phyloP scores from a whole-genome alignment of 1,139 yeast genomes.

The Hemisphaericaspora subhashii region DNA sequence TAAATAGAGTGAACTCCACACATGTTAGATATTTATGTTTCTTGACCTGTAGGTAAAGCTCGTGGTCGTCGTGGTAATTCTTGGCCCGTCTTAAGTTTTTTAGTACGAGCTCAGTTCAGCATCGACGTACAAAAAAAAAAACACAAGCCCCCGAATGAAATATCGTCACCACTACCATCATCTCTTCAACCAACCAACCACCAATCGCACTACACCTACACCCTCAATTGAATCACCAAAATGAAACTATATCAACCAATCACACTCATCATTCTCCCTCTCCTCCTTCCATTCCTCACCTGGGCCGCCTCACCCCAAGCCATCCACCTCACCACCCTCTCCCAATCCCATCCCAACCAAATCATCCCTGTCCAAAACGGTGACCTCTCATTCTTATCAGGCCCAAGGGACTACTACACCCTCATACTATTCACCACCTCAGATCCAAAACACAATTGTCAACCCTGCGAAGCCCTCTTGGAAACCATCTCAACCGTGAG shows the following conservation, averaged over 20 bases:
- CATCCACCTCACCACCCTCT: conserved; percentile 13
- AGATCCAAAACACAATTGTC: conserved; percentile 34
- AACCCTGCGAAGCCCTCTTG: conserved; percentile 22
- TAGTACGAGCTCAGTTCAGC: no score
- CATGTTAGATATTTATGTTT: background rate
- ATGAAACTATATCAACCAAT: background rate
- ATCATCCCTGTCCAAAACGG: conserved; percentile 33
- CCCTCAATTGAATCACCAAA: background rate
- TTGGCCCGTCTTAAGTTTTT: no score
- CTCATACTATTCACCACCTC: conserved; percentile 37
- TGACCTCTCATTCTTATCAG: conserved; percentile 31
- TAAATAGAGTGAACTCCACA: background rate
- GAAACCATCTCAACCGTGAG: conserved; percentile 39
- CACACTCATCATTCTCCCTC: background rate
- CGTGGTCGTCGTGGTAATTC: no score
- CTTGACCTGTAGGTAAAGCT: no score
- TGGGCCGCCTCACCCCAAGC: conserved; percentile 1
- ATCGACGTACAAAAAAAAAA: no score
- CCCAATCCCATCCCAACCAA: conserved; percentile 17
- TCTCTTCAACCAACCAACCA: no score
- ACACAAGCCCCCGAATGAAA: no score
- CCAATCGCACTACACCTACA: no score
- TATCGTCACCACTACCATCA: no score
- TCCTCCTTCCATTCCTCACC: conserved; percentile 1
- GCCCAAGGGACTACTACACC: conserved; percentile 40